Evolutionary conservation across 2,329 filamentous ascomycete genomes (phyloP).

Genomic region (Cytospora chrysosperma): DNA sequence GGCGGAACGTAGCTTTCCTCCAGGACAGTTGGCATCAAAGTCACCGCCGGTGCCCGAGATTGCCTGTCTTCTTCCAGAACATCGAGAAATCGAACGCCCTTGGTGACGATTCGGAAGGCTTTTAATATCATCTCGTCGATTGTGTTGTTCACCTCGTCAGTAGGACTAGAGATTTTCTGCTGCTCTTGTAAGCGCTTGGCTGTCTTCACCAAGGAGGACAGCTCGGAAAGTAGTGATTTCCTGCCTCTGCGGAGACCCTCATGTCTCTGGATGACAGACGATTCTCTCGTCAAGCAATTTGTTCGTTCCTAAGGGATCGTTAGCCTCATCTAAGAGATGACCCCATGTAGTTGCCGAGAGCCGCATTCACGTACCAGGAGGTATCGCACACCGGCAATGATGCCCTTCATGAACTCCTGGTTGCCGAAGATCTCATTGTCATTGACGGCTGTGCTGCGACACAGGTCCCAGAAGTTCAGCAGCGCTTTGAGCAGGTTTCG

Average conservation of each 20-base stretch:
- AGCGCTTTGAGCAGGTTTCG: slow-evolving; percentile 80
- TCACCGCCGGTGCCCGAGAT: slow-evolving; percentile 50
- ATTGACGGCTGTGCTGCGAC: slow-evolving; percentile 73
- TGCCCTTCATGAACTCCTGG: slow-evolving; percentile 90
- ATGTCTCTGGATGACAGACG: slow-evolving; percentile 69
- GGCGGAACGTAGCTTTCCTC: slow-evolving; percentile 60
- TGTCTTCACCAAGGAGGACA: slow-evolving; percentile 85
- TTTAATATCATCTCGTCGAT: slow-evolving; percentile 92
- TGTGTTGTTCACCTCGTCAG: slow-evolving; percentile 67
- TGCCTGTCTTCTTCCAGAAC: slow-evolving; percentile 68
- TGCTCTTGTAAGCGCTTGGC: slow-evolving; percentile 81
- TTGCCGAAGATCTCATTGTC: slow-evolving; percentile 80
- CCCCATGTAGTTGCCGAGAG: neutral
- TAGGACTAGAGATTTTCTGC: slow-evolving; percentile 49
- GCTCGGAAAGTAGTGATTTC: slow-evolving; percentile 83
- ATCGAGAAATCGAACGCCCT: slow-evolving; percentile 87
- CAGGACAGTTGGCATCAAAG: slow-evolving; percentile 58
- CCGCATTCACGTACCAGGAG: slow-evolving; percentile 66
- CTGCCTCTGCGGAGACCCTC: slow-evolving; percentile 76
- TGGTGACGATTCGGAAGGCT: slow-evolving; percentile 90
- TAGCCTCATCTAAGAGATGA: slow-evolving; percentile 20
- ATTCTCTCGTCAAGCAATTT: slow-evolving; percentile 82
- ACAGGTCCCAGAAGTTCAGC: slow-evolving; percentile 88
- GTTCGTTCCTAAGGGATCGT: slow-evolving; percentile 69
- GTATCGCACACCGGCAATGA: slow-evolving; percentile 90